These are phyloP conservation scores for Graphilbum ipis-grandicollis DNA, from an alignment of 2,329 filamentous ascomycete species.

Conservation along the genomic window DNA sequence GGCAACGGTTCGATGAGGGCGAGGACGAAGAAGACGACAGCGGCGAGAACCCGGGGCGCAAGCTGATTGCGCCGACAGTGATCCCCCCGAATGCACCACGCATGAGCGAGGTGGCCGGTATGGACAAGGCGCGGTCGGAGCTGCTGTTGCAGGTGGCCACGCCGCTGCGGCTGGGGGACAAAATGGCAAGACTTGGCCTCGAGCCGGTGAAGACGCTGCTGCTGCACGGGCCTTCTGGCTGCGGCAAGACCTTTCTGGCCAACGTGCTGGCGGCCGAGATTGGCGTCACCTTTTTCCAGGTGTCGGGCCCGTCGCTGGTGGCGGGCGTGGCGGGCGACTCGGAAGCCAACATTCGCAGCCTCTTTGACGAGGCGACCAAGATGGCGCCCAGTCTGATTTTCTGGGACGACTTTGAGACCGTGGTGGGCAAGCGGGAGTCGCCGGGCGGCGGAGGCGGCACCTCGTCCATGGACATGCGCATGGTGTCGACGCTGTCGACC, in stretches of 20 bases:
- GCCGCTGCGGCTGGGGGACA: slow-evolving; percentile 50
- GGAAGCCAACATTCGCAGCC: slow-evolving; percentile 68
- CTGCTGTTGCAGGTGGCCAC: slow-evolving; percentile 55
- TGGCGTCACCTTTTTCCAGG: slow-evolving; percentile 61
- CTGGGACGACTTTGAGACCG: slow-evolving; percentile 82
- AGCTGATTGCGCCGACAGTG: slow-evolving; percentile 30
- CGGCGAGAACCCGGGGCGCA: slow-evolving; percentile 26
- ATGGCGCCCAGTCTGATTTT: slow-evolving; percentile 82
- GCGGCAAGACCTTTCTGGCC: slow-evolving; percentile 72
- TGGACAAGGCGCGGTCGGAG: slow-evolving; percentile 53
- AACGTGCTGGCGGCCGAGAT: slow-evolving; percentile 63
- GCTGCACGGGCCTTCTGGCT: slow-evolving; percentile 69
- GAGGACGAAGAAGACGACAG: not conserved
- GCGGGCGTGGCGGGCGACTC: slow-evolving; percentile 82
- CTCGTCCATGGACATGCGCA: slow-evolving; percentile 65
- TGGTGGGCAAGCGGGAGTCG: slow-evolving; percentile 64
- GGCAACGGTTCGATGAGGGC: slow-evolving; percentile 11
- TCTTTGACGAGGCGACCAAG: slow-evolving; percentile 75
- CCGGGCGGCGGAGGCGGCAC: too few species aligned
- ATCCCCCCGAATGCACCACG: slow-evolving; percentile 50
- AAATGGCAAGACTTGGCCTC: slow-evolving; percentile 47
- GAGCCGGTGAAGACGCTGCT: slow-evolving; percentile 59
- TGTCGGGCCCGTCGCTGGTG: slow-evolving; percentile 67
- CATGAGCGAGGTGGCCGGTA: slow-evolving; percentile 57
- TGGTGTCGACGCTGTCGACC: slow-evolving; percentile 64